Conservation (phyloP, 2,329 filamentous ascomycete genomes). For the Blumeria hordei region DNA sequence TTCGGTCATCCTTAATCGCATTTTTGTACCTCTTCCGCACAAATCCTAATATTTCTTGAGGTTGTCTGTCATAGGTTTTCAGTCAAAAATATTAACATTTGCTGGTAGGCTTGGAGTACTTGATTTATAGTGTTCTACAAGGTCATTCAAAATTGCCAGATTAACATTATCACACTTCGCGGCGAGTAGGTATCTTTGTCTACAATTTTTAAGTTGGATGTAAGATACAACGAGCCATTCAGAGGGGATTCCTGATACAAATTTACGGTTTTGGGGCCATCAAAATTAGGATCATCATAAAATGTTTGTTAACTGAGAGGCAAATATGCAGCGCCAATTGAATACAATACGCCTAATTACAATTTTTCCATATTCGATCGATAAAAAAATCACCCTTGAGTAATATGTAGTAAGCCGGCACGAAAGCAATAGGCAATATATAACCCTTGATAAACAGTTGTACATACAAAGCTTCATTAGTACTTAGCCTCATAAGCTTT, state of each 20-base stretch:
- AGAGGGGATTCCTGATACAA: constrained; percentile 3
- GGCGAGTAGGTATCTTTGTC: neutral
- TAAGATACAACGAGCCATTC: neutral
- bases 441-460: too few species aligned
- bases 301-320: too few species aligned
- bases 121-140: neutral
- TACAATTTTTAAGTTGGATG: neutral
- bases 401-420: too few species aligned
- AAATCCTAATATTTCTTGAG: neutral
- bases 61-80: neutral
- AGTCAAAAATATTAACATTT: neutral
- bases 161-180: neutral
- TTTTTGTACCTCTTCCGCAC: neutral
- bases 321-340: too few species aligned
- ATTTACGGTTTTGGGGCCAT: too few species aligned
- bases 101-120: neutral
- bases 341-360: too few species aligned
- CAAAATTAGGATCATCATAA: too few species aligned
- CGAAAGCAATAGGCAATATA: too few species aligned
- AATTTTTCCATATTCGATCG: too few species aligned
- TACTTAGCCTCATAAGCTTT: too few species aligned
- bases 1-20: neutral
- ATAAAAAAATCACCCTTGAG: too few species aligned
- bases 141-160: neutral
- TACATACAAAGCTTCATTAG: too few species aligned